These are phyloP conservation scores for Neobulgaria alba DNA, from an alignment of 2,329 filamentous ascomycete genomes.

Conservation along the genomic window DNA sequence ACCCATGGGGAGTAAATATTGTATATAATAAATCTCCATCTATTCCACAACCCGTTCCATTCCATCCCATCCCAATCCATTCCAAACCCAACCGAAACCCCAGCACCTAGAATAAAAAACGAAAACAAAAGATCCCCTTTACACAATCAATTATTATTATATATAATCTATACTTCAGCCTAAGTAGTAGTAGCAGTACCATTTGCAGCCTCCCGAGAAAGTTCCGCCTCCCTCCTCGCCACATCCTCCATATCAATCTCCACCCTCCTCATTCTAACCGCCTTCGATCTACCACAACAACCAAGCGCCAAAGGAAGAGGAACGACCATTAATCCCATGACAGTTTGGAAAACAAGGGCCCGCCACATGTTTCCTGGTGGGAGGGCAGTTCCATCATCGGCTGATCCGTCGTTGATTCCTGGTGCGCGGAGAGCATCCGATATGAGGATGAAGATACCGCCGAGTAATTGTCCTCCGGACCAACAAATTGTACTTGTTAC, in stretches of 20 bases:
- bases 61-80: no score
- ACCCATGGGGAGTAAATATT: no score
- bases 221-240: slow-evolving; percentile 6
- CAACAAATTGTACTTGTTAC: slow-evolving; percentile 77
- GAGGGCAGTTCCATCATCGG: slow-evolving; percentile 32
- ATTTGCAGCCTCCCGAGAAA: not conserved
- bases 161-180: no score
- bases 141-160: not conserved
- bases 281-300: slow-evolving; percentile 52
- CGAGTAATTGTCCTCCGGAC: slow-evolving; percentile 77
- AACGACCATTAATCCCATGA: slow-evolving; percentile 54
- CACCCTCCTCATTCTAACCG: slow-evolving; percentile 42
- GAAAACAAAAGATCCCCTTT: not conserved
- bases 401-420: slow-evolving; percentile 29
- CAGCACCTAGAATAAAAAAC: not conserved
- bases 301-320: slow-evolving; percentile 64
- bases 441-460: slow-evolving; percentile 75
- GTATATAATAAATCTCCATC: no score
- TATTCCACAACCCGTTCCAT: no score
- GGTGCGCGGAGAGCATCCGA: slow-evolving; percentile 62
- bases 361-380: slow-evolving; percentile 66
- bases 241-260: slow-evolving; percentile 25
- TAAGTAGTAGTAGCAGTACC: no score
- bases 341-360: slow-evolving; percentile 71
- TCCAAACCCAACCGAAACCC: not conserved